Conservation (phyloP, 2,329 filamentous ascomycete species). For the Verticillium dahliae region DNA sequence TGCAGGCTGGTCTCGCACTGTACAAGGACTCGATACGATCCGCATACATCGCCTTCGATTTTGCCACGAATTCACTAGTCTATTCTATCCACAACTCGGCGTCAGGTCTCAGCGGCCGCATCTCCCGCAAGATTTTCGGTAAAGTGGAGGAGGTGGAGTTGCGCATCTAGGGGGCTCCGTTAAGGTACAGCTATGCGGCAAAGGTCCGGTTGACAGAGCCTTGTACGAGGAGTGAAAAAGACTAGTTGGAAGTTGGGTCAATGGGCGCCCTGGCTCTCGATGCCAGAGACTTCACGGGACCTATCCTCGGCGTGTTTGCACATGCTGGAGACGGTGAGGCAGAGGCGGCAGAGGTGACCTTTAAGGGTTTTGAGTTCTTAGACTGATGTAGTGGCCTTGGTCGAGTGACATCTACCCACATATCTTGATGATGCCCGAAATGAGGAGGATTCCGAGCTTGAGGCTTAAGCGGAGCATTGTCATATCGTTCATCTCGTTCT, state of each 20-base stretch:
- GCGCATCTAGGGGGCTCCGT: background rate
- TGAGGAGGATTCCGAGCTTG: no score
- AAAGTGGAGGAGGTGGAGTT: background rate
- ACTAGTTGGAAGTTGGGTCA: background rate
- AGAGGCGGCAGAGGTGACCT: background rate
- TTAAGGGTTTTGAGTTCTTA: background rate
- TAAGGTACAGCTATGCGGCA: background rate
- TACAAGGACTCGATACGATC: conserved; percentile 6
- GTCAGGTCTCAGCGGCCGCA: background rate
- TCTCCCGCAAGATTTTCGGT: background rate
- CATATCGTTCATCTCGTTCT: no score
- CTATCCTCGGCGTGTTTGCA: background rate
- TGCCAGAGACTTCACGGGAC: background rate
- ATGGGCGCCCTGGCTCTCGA: background rate
- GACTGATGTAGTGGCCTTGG: background rate
- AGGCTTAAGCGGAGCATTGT: no score
- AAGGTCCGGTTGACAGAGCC: background rate
- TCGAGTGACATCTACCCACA: no score
- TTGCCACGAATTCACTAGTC: background rate
- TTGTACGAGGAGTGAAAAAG: background rate
- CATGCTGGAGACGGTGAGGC: background rate
- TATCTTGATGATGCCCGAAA: no score
- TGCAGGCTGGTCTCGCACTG: conserved; percentile 3
- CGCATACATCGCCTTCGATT: background rate
- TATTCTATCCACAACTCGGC: background rate